phyloP scores from a whole-genome alignment of 768 basidiomycete genomes.

The Phaeotremella fagi region DNA sequence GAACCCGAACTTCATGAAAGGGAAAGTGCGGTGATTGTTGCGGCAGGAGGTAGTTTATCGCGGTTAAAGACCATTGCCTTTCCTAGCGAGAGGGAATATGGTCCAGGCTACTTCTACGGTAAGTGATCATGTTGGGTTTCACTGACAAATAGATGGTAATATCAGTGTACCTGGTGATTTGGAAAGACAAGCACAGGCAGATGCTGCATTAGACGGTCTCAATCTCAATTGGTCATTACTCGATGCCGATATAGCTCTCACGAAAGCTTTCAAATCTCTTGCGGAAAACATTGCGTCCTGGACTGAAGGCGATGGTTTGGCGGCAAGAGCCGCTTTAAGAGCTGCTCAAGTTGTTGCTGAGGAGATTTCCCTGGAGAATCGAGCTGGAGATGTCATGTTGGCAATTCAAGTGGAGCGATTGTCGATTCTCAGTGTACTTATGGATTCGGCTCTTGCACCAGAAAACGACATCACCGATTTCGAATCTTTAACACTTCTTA shows the following conservation, averaged over 20 bases:
- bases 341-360: slow-evolving; percentile 63
- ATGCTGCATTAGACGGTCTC: slow-evolving; percentile 60
- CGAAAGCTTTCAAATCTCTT: slow-evolving; percentile 72
- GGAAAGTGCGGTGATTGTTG: slow-evolving; percentile 55
- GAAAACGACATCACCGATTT: slow-evolving; percentile 49
- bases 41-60: slow-evolving; percentile 58
- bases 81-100: slow-evolving; percentile 66
- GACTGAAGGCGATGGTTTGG: slow-evolving; percentile 58
- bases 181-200: slow-evolving; percentile 52
- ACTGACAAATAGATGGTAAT: slow-evolving; percentile 32
- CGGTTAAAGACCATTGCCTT: slow-evolving; percentile 64
- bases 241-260: slow-evolving; percentile 68
- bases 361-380: slow-evolving; percentile 62
- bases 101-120: slow-evolving; percentile 74
- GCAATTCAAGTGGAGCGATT: slow-evolving; percentile 72
- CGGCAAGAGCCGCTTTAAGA: slow-evolving; percentile 57
- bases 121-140: slow-evolving; percentile 47
- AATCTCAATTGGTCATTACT: slow-evolving; percentile 83
- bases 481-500: slow-evolving; percentile 61
- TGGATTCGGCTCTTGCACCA: slow-evolving; percentile 73
- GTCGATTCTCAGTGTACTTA: slow-evolving; percentile 64
- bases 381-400: slow-evolving; percentile 78
- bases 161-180: slow-evolving; percentile 54
- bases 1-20: slow-evolving; percentile 67
- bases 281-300: slow-evolving; percentile 63